A percentile compares a stretch with the other conserved stretches of the same genome.
phyloP scores from a whole-genome alignment of 108 stramenopile species.

The Stephanodiscus triporus region DNA sequence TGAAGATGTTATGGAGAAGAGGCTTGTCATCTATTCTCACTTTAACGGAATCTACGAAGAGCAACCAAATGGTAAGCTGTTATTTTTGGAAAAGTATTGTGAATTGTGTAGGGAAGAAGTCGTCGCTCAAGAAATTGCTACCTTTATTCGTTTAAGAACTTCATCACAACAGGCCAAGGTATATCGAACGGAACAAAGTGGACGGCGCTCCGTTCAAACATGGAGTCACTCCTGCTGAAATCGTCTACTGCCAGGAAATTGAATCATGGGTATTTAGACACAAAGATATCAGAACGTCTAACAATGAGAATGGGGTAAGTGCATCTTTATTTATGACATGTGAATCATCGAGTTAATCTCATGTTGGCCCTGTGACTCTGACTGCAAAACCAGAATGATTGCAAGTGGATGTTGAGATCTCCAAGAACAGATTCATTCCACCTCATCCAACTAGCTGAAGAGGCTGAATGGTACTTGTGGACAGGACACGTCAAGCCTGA shows the following conservation, averaged over 20 bases:
- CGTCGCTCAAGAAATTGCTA: not conserved
- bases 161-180: constrained; percentile 13
- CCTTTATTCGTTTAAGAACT: not conserved
- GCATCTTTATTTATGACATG: not conserved
- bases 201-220: constrained; percentile 12
- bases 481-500: constrained; percentile 16
- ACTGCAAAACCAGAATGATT: constrained; percentile 1
- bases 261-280: constrained; percentile 32
- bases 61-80: not conserved
- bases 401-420: constrained; percentile 26
- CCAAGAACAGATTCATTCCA: constrained; percentile 23
- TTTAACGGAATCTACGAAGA: constrained; percentile 46
- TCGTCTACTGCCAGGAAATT: constrained; percentile 32
- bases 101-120: not conserved
- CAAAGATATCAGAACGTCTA: constrained; percentile 14
- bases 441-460: constrained; percentile 28
- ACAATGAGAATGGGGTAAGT: not conserved
- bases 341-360: not conserved
- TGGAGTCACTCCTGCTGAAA: constrained; percentile 27
- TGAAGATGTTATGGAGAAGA: constrained; percentile 4
- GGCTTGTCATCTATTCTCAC: constrained; percentile 34
- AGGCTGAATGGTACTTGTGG: constrained; percentile 37
- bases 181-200: constrained; percentile 38
- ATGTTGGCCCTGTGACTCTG: constrained; percentile 7
- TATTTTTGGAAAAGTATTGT: not conserved